phyloP scores from a whole-genome alignment of 23 red algal genomes.

The Rhodosorus marinus region DNA sequence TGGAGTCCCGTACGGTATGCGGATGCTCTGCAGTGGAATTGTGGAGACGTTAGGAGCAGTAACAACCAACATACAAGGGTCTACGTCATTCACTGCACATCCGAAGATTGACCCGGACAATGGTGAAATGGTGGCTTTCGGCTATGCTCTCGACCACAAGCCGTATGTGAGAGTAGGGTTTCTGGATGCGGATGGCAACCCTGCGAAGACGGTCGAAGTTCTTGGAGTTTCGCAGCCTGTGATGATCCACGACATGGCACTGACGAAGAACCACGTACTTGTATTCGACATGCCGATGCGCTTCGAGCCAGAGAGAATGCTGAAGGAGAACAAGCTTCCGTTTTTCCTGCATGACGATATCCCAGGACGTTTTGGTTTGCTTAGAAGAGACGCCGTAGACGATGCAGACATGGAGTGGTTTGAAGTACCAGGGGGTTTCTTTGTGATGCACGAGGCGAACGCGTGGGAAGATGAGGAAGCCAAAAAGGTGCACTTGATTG shows the following conservation, averaged over 20 bases:
- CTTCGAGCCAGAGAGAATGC: not conserved
- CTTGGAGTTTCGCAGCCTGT: not conserved
- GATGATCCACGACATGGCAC: slow-evolving; percentile 2
- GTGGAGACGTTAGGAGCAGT: slow-evolving; percentile 2
- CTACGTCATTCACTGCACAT: not conserved
- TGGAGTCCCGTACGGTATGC: not conserved
- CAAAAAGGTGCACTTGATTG: not conserved
- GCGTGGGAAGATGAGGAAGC: not conserved
- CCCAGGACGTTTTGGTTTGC: not conserved
- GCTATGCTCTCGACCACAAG: not conserved
- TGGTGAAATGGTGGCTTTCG: not conserved
- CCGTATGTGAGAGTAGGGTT: not conserved
- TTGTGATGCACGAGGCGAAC: not conserved
- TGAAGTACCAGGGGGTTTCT: not conserved
- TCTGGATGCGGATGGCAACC: not conserved
- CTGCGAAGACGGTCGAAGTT: not conserved
- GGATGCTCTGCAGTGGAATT: not conserved
- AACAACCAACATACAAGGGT: not conserved
- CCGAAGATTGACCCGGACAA: not conserved
- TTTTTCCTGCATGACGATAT: not conserved
- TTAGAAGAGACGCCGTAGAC: not conserved
- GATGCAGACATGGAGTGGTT: slow-evolving; percentile 1
- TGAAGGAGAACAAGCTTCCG: not conserved
- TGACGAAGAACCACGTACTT: not conserved
- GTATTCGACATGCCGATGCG: slow-evolving; percentile 1